Evolutionary conservation across 2,329 filamentous ascomycete genomes (phyloP).

Genomic region (Diaporthe humulicola): DNA sequence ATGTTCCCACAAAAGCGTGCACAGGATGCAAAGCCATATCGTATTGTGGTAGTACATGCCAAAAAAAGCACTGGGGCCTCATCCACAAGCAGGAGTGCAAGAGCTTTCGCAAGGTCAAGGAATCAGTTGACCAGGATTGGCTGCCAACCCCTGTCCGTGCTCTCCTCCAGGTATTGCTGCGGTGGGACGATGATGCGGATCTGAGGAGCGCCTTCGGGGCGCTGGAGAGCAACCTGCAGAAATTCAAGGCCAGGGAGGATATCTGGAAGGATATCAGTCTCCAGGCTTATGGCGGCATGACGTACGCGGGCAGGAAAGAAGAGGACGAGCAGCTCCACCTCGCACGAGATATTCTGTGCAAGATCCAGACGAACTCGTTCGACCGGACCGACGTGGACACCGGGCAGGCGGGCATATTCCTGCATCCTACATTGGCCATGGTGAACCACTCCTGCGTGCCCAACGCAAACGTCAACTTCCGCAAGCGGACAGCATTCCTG

Average conservation of each 20-base stretch:
- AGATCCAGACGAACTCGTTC: constrained; percentile 75
- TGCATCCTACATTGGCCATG: constrained; percentile 70
- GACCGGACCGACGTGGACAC: constrained; percentile 67
- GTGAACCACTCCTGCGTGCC: constrained; percentile 74
- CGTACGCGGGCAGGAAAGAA: constrained; percentile 57
- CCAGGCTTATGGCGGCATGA: constrained; percentile 64
- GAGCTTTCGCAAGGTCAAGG: constrained; percentile 54
- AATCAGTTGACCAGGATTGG: constrained; percentile 46
- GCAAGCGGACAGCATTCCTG: constrained; percentile 64
- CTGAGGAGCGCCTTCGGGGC: constrained; percentile 50
- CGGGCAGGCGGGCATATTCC: constrained; percentile 66
- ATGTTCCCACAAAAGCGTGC: constrained; percentile 55
- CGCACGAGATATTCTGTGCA: constrained; percentile 65
- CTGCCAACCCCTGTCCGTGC: constrained; percentile 70
- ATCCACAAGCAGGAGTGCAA: constrained; percentile 69
- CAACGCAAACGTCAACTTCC: constrained; percentile 70
- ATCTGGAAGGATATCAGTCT: constrained; percentile 63
- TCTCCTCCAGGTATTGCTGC: constrained; percentile 64
- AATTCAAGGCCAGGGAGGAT: constrained; percentile 50
- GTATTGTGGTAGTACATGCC: constrained; percentile 69
- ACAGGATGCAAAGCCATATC: constrained; percentile 64
- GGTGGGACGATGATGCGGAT: constrained; percentile 48
- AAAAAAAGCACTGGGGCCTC: constrained; percentile 65
- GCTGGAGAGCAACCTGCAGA: constrained; percentile 62
- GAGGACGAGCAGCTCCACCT: constrained; percentile 52